Evolutionary conservation across 2,329 filamentous ascomycete genomes (phyloP).

Genomic region (Xylariaceae sp.): DNA sequence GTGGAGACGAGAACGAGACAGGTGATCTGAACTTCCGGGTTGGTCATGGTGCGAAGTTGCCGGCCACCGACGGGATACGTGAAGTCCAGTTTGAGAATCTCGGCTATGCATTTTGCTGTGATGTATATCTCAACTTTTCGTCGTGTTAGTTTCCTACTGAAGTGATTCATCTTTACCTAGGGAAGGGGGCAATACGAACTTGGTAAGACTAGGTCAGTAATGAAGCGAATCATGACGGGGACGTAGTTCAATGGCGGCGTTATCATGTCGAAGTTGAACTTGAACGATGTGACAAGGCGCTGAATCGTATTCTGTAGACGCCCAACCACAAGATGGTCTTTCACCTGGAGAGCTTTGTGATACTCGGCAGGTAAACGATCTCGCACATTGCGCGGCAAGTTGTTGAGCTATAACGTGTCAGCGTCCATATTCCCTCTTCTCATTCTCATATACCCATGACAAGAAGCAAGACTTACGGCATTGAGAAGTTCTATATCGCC

Average conservation of each 20-base stretch:
- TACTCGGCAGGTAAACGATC: constrained; percentile 59
- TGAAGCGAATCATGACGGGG: constrained; percentile 62
- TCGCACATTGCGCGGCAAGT: constrained; percentile 59
- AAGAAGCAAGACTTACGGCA: constrained; percentile 44
- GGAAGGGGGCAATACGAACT: constrained; percentile 38
- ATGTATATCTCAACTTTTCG: constrained; percentile 57
- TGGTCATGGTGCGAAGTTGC: constrained; percentile 46
- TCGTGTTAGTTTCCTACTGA: constrained; percentile 25
- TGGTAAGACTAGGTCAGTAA: constrained; percentile 69
- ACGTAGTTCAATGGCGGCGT: constrained; percentile 70
- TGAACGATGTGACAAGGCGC: constrained; percentile 58
- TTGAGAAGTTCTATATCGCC: constrained; percentile 68
- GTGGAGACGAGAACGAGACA: constrained; percentile 67
- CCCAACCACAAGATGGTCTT: constrained; percentile 44
- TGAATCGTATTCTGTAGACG: constrained; percentile 61
- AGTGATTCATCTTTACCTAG: not conserved
- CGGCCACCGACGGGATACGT: constrained; percentile 47
- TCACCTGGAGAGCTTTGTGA: constrained; percentile 52
- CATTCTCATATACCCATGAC: too few species aligned
- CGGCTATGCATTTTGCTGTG: constrained; percentile 52
- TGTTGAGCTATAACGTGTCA: constrained; percentile 40
- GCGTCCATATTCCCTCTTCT: not conserved
- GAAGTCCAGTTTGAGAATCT: constrained; percentile 49
- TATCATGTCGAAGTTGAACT: constrained; percentile 60
- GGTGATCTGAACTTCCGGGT: constrained; percentile 72